Evolutionary conservation across 805 yeast genomes (phyloP), one percentile per base, ranked within the genome.

Genomic region (Cyberlindnera maclurae): DNA sequence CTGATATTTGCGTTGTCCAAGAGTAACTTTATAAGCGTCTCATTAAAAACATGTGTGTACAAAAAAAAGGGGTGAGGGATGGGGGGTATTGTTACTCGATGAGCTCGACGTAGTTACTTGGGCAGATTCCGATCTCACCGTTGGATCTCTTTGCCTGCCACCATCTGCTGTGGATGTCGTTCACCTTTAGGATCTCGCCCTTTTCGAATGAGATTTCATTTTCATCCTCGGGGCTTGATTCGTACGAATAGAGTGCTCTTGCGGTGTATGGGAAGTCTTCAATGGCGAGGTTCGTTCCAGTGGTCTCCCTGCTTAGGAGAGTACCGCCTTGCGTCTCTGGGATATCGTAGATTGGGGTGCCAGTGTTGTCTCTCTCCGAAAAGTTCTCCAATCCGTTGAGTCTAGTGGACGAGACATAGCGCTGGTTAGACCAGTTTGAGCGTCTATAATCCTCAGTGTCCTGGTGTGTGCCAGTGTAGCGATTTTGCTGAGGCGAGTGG

Each of bases 81-180:
- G 34, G 15, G 26, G 29, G 34, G 29, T 12, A 26, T 15, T 12
- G 17, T 41, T 34, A 42, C 45, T 72, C 78, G 41, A 82, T 64
- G 44, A 88, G 67, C 60, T 85, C 85, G 34, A 90, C 89, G 57
- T 90, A 90, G 62, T 90, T 93, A 52, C 95, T 82, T 36, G 98
- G 97, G 61, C 96, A 88, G 53, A 90, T 90, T 49, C 97, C 98
- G 32, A 87, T 83, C 59, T 88, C 93, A 26, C 98, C 98, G 50
- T 77, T 82, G 8, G 82, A 71, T 55, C 89, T 76, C 59, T 83
- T 77, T 30, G 96, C 97, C 64, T 88, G 96, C 97, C 97, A 90
- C 98, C 98, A 90, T 64, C 94, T 80, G 33, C 97, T 97, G 48
- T 84, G 84, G 41, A 87, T 86, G 55, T 90, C 97, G 50, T 86